Base-by-base conservation (phyloP, 129 eudicot species). In the Saposhnikovia divaricata region DNA sequence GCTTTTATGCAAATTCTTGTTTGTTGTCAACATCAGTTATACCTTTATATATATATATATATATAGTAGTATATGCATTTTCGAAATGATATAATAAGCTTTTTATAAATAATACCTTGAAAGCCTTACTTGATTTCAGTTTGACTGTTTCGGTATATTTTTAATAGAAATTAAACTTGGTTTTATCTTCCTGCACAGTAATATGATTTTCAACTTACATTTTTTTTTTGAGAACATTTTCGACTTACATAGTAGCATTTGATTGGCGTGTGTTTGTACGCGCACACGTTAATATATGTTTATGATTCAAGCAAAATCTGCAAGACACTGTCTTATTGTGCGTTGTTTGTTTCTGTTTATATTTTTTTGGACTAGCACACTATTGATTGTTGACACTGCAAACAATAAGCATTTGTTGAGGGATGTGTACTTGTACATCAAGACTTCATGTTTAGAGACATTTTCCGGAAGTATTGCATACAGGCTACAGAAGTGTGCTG, bases 21-120 rank as follows among this genome's bases (percentile, higher is more conserved):
- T 45, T 70, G 76, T 57, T 42, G 73, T 77, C 44, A 77, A 39
- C 19, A 40, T 77, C 80, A 77, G 12, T 59, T 55, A n/a, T 59
- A 11, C 5, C 72, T 77, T 55, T 53, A 48, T 28, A 27, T 37
- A 65, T 61, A 50, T 50, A n/a, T n/a, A 18, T 51, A 19, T 0
- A 19, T 25, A 25, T 65, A 13, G 73, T 28, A 68, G 74, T 69
- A 65, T 38, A 34, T 69, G 44, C 74, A n/a, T 15, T 14, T 69
- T 23, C 2, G 4, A 69, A 14, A 28, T 69, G 43, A 34, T 69
- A 31, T 15, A 69, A 6, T n/a, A 61, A n/a, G 28, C 14, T 23
- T 59, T 59, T 25, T 25, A n/a, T 16, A 61, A 61, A 9, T n/a
- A 59, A 59, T 61, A 61, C 15, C 13, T 2, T 61, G 31, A 61